A percentile compares a stretch with the other conserved stretches of the same genome.
phyloP scores from a whole-genome alignment of 1,139 yeast genomes.

The Saccharomyces hybrid region DNA sequence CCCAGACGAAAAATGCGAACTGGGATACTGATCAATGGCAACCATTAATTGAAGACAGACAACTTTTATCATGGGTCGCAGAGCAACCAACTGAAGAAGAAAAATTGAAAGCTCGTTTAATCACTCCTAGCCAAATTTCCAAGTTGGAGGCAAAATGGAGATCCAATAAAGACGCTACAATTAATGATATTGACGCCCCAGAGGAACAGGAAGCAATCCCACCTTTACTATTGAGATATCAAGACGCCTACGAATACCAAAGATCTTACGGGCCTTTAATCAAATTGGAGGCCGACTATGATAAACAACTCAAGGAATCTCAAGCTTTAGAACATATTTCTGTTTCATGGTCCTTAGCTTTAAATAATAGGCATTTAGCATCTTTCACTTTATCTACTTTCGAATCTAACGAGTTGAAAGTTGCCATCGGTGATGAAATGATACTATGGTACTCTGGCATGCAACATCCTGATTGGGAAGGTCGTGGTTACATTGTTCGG shows the following conservation, averaged over 20 bases:
- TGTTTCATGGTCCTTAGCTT: slow-evolving; percentile 68
- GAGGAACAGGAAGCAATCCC: slow-evolving; percentile 53
- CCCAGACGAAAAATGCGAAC: slow-evolving; percentile 61
- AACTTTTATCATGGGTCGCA: slow-evolving; percentile 77
- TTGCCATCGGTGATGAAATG: slow-evolving; percentile 86
- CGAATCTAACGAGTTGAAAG: slow-evolving; percentile 59
- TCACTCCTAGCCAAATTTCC: slow-evolving; percentile 59
- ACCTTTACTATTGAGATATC: slow-evolving; percentile 70
- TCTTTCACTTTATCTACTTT: slow-evolving; percentile 61
- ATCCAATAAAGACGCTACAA: slow-evolving; percentile 58
- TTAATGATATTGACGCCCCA: slow-evolving; percentile 48
- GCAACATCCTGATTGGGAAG: slow-evolving; percentile 55
- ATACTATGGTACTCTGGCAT: slow-evolving; percentile 51
- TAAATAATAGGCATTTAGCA: slow-evolving; percentile 60
- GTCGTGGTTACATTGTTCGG: slow-evolving; percentile 62
- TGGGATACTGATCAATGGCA: slow-evolving; percentile 94
- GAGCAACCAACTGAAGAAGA: slow-evolving; percentile 62
- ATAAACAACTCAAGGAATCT: slow-evolving; percentile 65
- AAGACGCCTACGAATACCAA: slow-evolving; percentile 83
- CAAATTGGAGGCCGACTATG: slow-evolving; percentile 74
- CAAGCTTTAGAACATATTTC: slow-evolving; percentile 69
- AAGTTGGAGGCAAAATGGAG: slow-evolving; percentile 81
- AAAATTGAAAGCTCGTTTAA: slow-evolving; percentile 43
- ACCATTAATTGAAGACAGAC: slow-evolving; percentile 72
- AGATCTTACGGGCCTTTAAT: slow-evolving; percentile 79